phyloP scores from a whole-genome alignment of 176 grass and related monocot genomes.

The Pontederia paniculata region DNA sequence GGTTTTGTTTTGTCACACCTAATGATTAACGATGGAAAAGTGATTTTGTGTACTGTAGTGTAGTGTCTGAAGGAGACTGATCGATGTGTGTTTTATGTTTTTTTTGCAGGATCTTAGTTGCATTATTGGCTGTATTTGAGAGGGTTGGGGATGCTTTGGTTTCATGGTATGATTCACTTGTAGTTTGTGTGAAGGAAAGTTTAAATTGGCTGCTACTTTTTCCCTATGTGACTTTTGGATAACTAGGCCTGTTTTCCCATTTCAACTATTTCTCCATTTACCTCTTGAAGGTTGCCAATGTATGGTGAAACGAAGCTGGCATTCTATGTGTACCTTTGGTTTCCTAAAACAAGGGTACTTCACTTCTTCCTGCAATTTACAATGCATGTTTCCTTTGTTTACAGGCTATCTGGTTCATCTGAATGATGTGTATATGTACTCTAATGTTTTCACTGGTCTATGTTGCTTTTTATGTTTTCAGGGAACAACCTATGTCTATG shows the following conservation, averaged over 20 bases:
- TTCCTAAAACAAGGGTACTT: conserved; percentile 39
- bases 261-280: conserved; percentile 11
- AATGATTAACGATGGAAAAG: background rate
- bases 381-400: background rate
- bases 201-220: background rate
- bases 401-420: background rate
- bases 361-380: conserved; percentile 6
- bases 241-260: background rate
- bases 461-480: conserved; percentile 12
- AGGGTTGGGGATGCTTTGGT: conserved; percentile 30
- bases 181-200: too few species aligned
- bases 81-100: background rate
- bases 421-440: background rate
- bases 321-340: conserved; percentile 57
- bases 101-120: conserved; percentile 54
- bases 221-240: background rate
- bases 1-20: background rate
- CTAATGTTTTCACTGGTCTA: background rate
- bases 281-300: conserved; percentile 53
- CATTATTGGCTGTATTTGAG: conserved; percentile 39
- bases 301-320: conserved; percentile 56
- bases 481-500: conserved; percentile 43
- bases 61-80: background rate
- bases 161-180: conserved; percentile 33
- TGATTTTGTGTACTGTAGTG: background rate